Base-by-base conservation (phyloP, 2,329 filamentous ascomycete species). In the Cyanodermella asteris region DNA sequence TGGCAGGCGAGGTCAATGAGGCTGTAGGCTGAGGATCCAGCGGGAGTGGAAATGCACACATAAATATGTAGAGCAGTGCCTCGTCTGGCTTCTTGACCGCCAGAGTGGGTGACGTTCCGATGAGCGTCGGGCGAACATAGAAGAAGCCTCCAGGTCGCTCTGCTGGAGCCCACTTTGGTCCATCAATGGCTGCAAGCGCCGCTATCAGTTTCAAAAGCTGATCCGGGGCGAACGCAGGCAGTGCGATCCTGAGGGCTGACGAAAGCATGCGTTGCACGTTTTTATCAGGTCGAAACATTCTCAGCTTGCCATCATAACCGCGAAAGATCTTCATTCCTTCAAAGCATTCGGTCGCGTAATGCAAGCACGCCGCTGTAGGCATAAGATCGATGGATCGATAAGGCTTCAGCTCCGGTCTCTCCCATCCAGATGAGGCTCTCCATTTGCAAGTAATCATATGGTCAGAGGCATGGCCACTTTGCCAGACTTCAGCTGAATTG, bases 341-440 rank as follows among this genome's bases (percentile, higher is more conserved):
- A 51, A 90, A 91, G 49, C 80, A 90, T 50, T 84, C 74, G 23
- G 78, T 90, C 7, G 78, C 80, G 50, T 91, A 91, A 59, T 91
- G 80, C 31, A 91, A 61, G 32, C 71, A 69, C 4, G 70, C 76
- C 9, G 78, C 76, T 4, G 73, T 82, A 18, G 80, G 80, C 55
- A 78, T 73, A 40, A 91, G 66, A 33, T 61, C 60, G 26, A 91
- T 53, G 7, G 76, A 72, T 0, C 75, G 74, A 47, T 78, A 87
- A 13, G 78, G 74, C 44, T 67, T 64, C 30, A 90, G 61, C 38
- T 72, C 61, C 2, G 80, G 80, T 2, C 63, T 56, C 18, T 61
- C 58, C 80, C 80, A 91, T 37, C 80, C 80, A 12, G 50, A 43
- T 21, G 53, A 44, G 13, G 47, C 50, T 17, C 59, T 67, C 78